phyloP scores from a whole-genome alignment of 257 asterid genomes.

The Solanum medicagineum region DNA sequence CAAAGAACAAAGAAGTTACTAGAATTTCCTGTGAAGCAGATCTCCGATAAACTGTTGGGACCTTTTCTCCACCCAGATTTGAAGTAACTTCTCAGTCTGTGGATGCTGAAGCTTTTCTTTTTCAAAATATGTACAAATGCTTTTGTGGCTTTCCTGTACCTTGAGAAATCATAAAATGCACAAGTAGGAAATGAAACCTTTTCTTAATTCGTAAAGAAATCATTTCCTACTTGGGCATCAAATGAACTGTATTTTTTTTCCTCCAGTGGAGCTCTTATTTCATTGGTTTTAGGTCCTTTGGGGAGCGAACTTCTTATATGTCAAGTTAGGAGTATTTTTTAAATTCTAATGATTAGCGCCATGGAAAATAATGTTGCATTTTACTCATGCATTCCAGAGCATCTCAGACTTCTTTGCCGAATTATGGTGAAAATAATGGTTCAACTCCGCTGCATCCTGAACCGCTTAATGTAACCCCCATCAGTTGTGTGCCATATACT shows the following conservation, averaged over 20 bases:
- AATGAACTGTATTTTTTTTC: background rate
- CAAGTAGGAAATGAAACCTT: background rate
- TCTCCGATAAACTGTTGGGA: background rate
- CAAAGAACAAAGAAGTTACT: background rate
- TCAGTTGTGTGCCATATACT: slow-evolving; percentile 20
- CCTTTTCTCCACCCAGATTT: background rate
- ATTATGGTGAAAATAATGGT: slow-evolving; percentile 15
- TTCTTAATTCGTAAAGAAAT: background rate
- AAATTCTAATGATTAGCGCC: background rate
- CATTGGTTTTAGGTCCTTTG: background rate
- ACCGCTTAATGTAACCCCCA: slow-evolving; percentile 21
- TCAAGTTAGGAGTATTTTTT: background rate
- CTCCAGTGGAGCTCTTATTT: background rate
- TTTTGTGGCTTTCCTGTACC: background rate
- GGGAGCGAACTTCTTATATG: background rate
- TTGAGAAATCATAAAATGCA: background rate
- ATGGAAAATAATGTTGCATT: background rate
- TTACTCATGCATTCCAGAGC: slow-evolving; percentile 7
- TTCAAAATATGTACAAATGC: background rate
- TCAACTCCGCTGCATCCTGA: slow-evolving; percentile 2
- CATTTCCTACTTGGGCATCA: background rate
- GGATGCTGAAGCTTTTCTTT: background rate
- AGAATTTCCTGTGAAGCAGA: background rate
- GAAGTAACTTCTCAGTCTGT: background rate
- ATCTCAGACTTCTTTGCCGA: slow-evolving; percentile 11